A percentile compares a stretch with the other conserved stretches of the same genome.
Evolutionary conservation across 2,329 filamentous ascomycete species (phyloP).

Genomic region (Cryphonectria nitschkei): DNA sequence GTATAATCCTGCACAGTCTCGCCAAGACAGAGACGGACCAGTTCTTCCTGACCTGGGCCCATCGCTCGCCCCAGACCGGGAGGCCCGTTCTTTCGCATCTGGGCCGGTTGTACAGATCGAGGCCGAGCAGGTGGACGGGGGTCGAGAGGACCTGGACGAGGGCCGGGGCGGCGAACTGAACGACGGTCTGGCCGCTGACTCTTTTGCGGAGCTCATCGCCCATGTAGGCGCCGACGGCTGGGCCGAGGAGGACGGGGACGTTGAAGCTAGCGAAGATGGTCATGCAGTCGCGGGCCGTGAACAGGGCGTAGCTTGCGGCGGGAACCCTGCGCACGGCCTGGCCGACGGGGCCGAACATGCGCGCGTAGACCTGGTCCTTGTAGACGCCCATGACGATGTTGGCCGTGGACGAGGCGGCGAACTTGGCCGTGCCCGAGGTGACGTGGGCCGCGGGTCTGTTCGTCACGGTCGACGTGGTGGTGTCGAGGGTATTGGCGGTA

Average conservation of each 20-base stretch:
- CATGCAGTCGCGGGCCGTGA: slow-evolving; percentile 80
- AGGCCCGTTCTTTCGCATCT: slow-evolving; percentile 41
- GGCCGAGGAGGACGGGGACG: slow-evolving; percentile 77
- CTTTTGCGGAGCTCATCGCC: slow-evolving; percentile 54
- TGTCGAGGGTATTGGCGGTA: slow-evolving; percentile 87
- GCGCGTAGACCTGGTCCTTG: slow-evolving; percentile 86
- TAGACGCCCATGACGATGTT: slow-evolving; percentile 87
- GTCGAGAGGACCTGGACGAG: slow-evolving; percentile 79
- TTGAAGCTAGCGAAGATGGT: slow-evolving; percentile 95
- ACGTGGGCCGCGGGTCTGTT: slow-evolving; percentile 62
- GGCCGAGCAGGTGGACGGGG: slow-evolving; percentile 79
- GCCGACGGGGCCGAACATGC: slow-evolving; percentile 72
- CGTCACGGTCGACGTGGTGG: slow-evolving; percentile 66
- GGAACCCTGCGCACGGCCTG: slow-evolving; percentile 61
- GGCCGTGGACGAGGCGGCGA: slow-evolving; percentile 75
- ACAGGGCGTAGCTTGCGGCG: slow-evolving; percentile 73
- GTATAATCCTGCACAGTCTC: slow-evolving; percentile 81
- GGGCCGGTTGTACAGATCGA: slow-evolving; percentile 84
- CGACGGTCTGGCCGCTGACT: slow-evolving; percentile 61
- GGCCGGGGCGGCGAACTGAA: slow-evolving; percentile 82
- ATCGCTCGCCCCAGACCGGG: slow-evolving; percentile 61
- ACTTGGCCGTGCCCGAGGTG: slow-evolving; percentile 78
- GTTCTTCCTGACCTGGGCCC: slow-evolving; percentile 69
- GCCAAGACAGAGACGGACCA: slow-evolving; percentile 76
- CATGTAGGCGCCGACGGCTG: slow-evolving; percentile 62